Percentiles rank a stretch among this genome's conserved stretches.
Evolutionary conservation across 129 eudicot genomes (phyloP).

Genomic region (Apium graveolens): DNA sequence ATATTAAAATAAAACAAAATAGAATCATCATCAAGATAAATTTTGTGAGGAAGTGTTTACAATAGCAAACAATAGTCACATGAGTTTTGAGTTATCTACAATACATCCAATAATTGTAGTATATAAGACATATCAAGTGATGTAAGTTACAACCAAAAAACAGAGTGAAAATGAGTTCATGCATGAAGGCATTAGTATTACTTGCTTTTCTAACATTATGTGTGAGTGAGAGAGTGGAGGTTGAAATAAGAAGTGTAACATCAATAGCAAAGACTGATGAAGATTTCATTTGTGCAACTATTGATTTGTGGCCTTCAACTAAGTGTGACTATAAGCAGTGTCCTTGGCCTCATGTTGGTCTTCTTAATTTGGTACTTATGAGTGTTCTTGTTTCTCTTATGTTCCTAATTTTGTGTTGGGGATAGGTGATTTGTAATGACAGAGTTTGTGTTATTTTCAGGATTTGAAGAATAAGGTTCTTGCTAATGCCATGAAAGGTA

Average conservation of each 20-base stretch:
- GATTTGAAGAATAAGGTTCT: slow-evolving; percentile 55
- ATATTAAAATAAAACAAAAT: too few relatives aligned
- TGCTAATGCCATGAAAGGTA: slow-evolving; percentile 64
- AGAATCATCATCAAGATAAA: neutral
- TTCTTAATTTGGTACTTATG: slow-evolving; percentile 41
- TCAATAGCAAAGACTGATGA: slow-evolving; percentile 31
- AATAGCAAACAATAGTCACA: neutral
- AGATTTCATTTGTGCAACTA: slow-evolving; percentile 49
- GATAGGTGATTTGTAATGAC: neutral
- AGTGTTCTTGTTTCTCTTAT: too few relatives aligned
- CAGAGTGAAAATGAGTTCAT: neutral
- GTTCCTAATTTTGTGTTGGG: neutral
- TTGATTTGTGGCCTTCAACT: slow-evolving; percentile 59
- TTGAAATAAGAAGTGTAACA: slow-evolving; percentile 11
- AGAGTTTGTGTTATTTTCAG: slow-evolving; percentile 19
- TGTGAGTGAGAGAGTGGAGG: slow-evolving; percentile 11
- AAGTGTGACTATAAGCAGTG: slow-evolving; percentile 57
- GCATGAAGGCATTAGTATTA: neutral
- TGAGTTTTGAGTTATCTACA: neutral
- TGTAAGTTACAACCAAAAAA: neutral
- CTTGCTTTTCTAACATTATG: neutral
- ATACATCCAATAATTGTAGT: too few relatives aligned
- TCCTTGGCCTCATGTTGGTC: slow-evolving; percentile 54
- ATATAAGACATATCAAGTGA: neutral
- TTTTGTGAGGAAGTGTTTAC: neutral